A percentile compares a stretch with the other conserved stretches of the same genome.
These are phyloP conservation scores for Dysphania ambrosioides DNA, from an alignment of 148 eudicot species.

Conservation along the genomic window DNA sequence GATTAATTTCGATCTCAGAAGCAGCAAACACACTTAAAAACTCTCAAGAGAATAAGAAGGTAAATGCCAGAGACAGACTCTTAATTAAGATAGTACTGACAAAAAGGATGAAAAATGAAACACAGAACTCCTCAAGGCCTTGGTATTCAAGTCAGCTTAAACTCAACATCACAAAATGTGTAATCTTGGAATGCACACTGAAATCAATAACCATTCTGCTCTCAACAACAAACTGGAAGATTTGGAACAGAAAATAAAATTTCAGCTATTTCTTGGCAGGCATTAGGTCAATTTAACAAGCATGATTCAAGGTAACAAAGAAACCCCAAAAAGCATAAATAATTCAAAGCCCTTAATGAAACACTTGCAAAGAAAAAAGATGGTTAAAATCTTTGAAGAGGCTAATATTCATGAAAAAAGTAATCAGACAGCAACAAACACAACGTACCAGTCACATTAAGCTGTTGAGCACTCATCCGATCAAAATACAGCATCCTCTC, in stretches of 20 bases:
- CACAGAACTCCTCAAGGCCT: slow-evolving; percentile 3
- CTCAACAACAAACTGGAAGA: neutral
- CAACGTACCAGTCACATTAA: slow-evolving; percentile 64
- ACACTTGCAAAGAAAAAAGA: neutral
- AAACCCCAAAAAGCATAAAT: neutral
- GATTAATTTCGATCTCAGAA: neutral
- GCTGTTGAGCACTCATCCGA: slow-evolving; percentile 73
- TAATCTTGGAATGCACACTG: neutral
- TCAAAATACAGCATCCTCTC: slow-evolving; percentile 85
- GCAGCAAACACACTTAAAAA: neutral
- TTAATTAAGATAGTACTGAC: neutral
- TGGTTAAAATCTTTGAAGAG: too few relatives aligned
- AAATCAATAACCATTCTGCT: neutral
- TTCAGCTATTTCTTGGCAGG: too few relatives aligned
- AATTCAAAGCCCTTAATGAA: neutral
- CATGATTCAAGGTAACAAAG: neutral
- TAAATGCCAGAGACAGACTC: neutral
- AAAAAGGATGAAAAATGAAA: neutral
- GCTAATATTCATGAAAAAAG: neutral
- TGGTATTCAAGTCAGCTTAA: slow-evolving; percentile 1
- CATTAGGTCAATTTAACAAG: neutral
- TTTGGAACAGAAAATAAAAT: neutral
- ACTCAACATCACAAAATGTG: neutral
- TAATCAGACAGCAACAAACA: slow-evolving; percentile 19
- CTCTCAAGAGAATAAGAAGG: neutral